Base-by-base conservation (phyloP, 768 basidiomycete genomes). In the Phylloporus scabripes region DNA sequence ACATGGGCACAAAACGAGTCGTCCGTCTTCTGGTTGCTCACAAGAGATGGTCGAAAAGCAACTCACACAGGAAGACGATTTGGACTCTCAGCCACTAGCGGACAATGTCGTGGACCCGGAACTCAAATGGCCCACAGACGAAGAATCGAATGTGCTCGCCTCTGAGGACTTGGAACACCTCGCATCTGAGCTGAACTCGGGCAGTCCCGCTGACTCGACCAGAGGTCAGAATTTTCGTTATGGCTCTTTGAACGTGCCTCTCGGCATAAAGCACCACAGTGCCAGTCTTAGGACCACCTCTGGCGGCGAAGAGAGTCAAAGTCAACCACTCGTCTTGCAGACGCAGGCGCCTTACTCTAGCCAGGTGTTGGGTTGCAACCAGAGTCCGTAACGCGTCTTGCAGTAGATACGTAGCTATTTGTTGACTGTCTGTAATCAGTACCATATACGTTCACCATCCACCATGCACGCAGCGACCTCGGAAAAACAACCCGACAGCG, bases 281-380 rank as follows among this genome's bases (percentile, higher is more conserved):
- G 28, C 28, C 11, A 31, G 29, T 12, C 11, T 12, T 17, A 15
- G 45, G 15, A 38, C 12, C 11, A 38, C 49, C 3, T 36, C 43
- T 15, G 5, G 8, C 8, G 10, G n/a, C 36, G 18, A 32, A 64
- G 42, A 46, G n/a, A 42, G 56, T 51, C 71, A 73, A 46, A 42
- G 56, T 51, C 71, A 73, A 46, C 66, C 71, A 3, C 24, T 59
- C 10, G 43, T 56, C 42, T 59, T 79, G 37, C 78, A 74, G 54
- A 79, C 79, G 2, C 80, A 82, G 56, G 78, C 79, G 24, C 75
- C 76, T 4, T 81, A 80, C 52, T 62, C 66, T 34, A 80, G 79
- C 54, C 78, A 77, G 42, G 29, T 37, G 10, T 33, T n/a, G 26
- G 48, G 48, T 26, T 56, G 53, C 59, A 70, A 61, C 50, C 59